phyloP scores from a whole-genome alignment of 768 basidiomycete species.

The Naganishia antarctica region DNA sequence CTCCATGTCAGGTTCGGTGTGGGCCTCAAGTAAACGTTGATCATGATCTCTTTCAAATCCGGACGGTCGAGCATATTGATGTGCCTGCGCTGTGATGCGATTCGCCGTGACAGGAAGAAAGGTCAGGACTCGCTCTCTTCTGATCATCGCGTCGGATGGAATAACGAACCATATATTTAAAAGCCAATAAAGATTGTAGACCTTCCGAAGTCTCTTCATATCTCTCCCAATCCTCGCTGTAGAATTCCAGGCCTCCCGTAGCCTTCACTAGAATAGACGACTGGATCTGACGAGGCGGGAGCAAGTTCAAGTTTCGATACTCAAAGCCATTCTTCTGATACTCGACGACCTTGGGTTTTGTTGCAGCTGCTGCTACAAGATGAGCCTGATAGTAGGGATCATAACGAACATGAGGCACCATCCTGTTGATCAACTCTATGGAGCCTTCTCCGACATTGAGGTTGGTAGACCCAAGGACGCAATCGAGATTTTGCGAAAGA shows the following conservation, averaged over 20 bases:
- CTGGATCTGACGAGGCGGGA: not conserved
- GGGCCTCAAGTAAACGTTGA: not conserved
- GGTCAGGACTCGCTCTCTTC: not conserved
- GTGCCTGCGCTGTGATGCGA: not conserved
- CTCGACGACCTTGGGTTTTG: not conserved
- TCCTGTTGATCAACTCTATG: not conserved
- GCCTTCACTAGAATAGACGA: not conserved
- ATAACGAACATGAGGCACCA: not conserved
- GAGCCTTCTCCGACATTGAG: not conserved
- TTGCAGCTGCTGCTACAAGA: not conserved
- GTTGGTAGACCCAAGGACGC: not conserved
- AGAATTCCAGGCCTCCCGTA: not conserved
- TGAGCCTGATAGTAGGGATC: not conserved
- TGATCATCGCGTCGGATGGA: not conserved
- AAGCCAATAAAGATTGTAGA: not conserved
- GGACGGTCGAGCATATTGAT: not conserved
- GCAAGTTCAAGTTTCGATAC: not conserved
- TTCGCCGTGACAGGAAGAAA: not conserved
- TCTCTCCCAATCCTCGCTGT: not conserved
- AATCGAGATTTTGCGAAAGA: not conserved
- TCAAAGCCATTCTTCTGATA: not conserved
- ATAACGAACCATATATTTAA: not conserved
- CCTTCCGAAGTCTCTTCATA: not conserved
- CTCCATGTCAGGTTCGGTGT: not conserved
- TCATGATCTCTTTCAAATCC: not conserved